Conservation (phyloP, 2,329 filamentous ascomycete species). For the Fusarium oxysporum region DNA sequence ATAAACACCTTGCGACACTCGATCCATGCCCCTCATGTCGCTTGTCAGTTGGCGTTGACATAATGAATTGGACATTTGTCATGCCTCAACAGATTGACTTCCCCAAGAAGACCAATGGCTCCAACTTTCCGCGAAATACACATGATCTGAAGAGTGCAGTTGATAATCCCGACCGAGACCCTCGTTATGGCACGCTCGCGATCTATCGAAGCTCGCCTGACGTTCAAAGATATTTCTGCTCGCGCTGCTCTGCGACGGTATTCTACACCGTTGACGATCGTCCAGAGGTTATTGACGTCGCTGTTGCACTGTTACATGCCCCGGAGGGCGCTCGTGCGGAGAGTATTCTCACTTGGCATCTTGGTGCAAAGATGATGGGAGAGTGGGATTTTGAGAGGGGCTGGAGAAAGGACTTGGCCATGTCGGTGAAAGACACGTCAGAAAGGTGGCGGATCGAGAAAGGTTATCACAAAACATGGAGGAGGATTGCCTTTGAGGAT, state of each 20-base stretch:
- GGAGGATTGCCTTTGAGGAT: not conserved
- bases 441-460: conserved; percentile 38
- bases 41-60: conserved; percentile 54
- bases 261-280: conserved; percentile 58
- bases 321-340: conserved; percentile 60
- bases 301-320: conserved; percentile 58
- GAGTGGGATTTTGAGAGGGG: conserved; percentile 18
- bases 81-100: conserved; percentile 55
- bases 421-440: conserved; percentile 20
- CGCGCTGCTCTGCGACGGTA: conserved; percentile 58
- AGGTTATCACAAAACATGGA: conserved; percentile 26
- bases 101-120: not conserved
- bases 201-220: conserved; percentile 57
- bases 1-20: conserved; percentile 54
- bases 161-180: conserved; percentile 44
- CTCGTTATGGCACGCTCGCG: conserved; percentile 56
- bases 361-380: conserved; percentile 43
- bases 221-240: conserved; percentile 62
- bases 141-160: conserved; percentile 51
- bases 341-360: conserved; percentile 55
- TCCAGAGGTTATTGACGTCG: conserved; percentile 56
- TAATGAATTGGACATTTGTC: conserved; percentile 60
- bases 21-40: conserved; percentile 63
- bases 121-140: conserved; percentile 23
- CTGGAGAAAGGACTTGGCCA: conserved; percentile 32